phyloP scores from a whole-genome alignment of 257 asterid species.

The Ligustrum vulgare region DNA sequence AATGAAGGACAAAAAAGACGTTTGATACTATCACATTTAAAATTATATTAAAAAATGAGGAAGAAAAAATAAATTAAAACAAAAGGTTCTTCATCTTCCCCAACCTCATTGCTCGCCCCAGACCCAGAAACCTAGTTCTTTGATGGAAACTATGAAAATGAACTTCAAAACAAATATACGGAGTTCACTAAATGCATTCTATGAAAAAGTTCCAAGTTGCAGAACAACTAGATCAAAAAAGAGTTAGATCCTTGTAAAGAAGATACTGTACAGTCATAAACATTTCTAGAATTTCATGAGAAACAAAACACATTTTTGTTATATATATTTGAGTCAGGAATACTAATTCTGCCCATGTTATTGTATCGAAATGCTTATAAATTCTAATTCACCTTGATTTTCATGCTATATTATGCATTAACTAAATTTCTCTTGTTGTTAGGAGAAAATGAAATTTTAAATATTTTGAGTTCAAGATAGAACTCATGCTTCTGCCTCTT shows the following conservation, averaged over 20 bases:
- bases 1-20: too few relatives aligned
- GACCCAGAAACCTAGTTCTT: too few relatives aligned
- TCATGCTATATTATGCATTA: background rate
- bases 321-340: background rate
- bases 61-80: too few relatives aligned
- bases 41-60: too few relatives aligned
- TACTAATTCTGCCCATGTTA: background rate
- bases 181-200: background rate
- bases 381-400: slow-evolving; percentile 5
- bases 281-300: background rate
- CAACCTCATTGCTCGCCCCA: too few relatives aligned
- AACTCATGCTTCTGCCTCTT: background rate
- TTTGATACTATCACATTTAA: too few relatives aligned
- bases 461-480: background rate
- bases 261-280: background rate
- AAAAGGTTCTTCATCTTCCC: too few relatives aligned
- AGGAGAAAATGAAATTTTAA: background rate
- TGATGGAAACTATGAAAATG: too few relatives aligned
- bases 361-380: background rate
- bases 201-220: background rate
- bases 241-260: background rate
- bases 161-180: background rate
- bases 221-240: background rate
- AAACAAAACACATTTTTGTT: background rate
- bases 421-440: background rate